phyloP scores from a whole-genome alignment of 2,329 filamentous ascomycete species.

The Pseudodiploospora longispora region DNA sequence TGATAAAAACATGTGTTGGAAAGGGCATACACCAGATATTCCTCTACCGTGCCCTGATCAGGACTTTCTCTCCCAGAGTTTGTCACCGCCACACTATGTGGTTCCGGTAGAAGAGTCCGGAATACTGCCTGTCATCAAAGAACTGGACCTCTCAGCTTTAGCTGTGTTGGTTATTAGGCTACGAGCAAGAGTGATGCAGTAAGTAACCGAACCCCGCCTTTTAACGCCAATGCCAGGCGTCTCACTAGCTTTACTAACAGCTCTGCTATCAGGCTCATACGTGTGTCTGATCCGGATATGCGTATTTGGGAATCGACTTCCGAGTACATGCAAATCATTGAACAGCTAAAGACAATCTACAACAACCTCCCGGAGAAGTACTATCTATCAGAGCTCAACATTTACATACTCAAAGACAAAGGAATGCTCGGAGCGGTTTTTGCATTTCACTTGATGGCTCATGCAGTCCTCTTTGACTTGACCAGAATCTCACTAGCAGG shows the following conservation, averaged over 20 bases:
- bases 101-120: conserved; percentile 8
- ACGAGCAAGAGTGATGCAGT: conserved; percentile 13
- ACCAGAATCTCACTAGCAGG: conserved; percentile 17
- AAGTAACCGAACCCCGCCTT: neutral
- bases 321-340: conserved; percentile 12
- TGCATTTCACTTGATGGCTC: conserved; percentile 16
- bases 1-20: conserved; percentile 15
- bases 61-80: conserved; percentile 9
- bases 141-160: conserved; percentile 12
- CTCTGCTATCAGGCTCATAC: conserved; percentile 11
- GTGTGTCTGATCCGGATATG: conserved; percentile 7
- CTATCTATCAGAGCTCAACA: conserved; percentile 13
- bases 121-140: conserved; percentile 4
- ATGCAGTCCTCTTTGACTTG: conserved; percentile 17
- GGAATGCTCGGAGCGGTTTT: conserved; percentile 15
- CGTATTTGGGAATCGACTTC: conserved; percentile 13
- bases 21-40: conserved; percentile 12
- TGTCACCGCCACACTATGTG: conserved; percentile 5
- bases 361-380: conserved; percentile 15
- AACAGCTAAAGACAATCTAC: conserved; percentile 12
- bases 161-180: conserved; percentile 13
- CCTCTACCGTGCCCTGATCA: conserved; percentile 14
- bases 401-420: conserved; percentile 13
- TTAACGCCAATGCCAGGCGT: too few relatives aligned
- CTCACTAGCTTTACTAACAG: neutral